phyloP scores from a whole-genome alignment of 106 monocot species.

The Dendrobium chrysotoxum region DNA sequence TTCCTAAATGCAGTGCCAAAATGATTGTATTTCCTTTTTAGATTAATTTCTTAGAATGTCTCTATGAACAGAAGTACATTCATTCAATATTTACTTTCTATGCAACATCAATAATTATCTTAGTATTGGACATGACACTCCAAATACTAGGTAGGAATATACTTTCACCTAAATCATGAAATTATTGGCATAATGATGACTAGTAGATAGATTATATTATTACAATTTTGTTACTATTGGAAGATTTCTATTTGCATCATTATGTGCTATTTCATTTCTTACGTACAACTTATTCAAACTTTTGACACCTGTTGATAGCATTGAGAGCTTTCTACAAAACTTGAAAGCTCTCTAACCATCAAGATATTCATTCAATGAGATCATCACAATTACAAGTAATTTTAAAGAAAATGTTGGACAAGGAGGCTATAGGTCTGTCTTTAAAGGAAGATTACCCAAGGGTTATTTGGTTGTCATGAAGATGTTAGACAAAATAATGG shows the following conservation, averaged over 20 bases:
- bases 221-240: neutral
- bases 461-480: neutral
- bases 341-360: neutral
- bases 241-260: neutral
- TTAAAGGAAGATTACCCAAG: neutral
- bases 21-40: too few species aligned
- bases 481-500: neutral
- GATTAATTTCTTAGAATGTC: too few species aligned
- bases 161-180: too few species aligned
- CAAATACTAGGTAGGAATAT: too few species aligned
- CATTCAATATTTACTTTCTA: too few species aligned
- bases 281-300: too few species aligned
- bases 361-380: too few species aligned
- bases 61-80: too few species aligned
- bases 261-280: neutral
- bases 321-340: neutral
- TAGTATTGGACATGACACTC: too few species aligned
- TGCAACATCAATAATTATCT: too few species aligned
- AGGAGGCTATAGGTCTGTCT: constrained; percentile 1
- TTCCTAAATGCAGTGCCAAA: too few species aligned
- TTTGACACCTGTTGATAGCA: neutral
- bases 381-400: too few species aligned
- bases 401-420: neutral
- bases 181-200: neutral
- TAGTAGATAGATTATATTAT: neutral